These are phyloP conservation scores for Penicillium waksmanii DNA, from an alignment of 495 filamentous ascomycete species.

Conservation along the genomic window DNA sequence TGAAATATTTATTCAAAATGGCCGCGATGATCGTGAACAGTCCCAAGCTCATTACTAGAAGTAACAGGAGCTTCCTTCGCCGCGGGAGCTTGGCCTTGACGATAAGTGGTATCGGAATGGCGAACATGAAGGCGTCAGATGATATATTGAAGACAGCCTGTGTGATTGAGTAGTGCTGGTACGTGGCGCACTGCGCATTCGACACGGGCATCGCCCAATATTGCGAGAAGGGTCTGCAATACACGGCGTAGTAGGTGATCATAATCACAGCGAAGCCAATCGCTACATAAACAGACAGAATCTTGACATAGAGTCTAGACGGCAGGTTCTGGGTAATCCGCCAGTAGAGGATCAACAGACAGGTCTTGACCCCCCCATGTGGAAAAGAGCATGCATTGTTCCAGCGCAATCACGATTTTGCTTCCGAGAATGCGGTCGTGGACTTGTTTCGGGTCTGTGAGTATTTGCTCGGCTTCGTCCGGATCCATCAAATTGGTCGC, in stretches of 20 bases:
- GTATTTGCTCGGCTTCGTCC: conserved; percentile 48
- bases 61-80: conserved; percentile 55
- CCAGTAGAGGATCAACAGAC: conserved; percentile 56
- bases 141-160: conserved; percentile 70
- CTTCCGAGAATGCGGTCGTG: conserved; percentile 50
- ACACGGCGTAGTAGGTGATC: conserved; percentile 63
- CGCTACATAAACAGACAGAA: conserved; percentile 56
- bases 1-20: conserved; percentile 68
- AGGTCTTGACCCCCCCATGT: conserved; percentile 54
- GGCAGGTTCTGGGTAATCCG: conserved; percentile 45
- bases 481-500: conserved; percentile 64
- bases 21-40: conserved; percentile 66
- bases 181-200: conserved; percentile 40
- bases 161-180: conserved; percentile 61
- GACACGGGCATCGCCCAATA: conserved; percentile 60
- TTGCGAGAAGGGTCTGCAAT: conserved; percentile 63
- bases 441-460: conserved; percentile 45
- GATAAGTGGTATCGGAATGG: conserved; percentile 63
- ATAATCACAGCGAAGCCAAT: conserved; percentile 62
- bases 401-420: conserved; percentile 56
- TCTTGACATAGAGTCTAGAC: conserved; percentile 51
- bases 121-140: conserved; percentile 65
- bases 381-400: conserved; percentile 55
- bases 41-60: conserved; percentile 55
- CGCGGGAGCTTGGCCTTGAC: conserved; percentile 55